Conservation (phyloP, 306 rosid species). For the Mucuna pruriens region DNA sequence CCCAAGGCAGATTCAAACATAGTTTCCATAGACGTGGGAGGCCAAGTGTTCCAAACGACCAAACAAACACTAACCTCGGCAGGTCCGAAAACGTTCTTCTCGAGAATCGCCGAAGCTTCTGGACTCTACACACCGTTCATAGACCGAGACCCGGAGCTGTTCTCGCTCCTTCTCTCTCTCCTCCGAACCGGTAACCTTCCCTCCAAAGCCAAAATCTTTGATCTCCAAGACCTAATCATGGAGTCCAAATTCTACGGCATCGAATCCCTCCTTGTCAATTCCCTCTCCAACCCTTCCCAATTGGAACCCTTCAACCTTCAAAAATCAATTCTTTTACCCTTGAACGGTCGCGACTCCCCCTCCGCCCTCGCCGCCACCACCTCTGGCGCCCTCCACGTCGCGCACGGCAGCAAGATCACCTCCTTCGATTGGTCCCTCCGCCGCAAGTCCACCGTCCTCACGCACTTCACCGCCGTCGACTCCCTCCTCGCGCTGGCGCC, state of each 20-base stretch:
- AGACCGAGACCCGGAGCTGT: slow-evolving; percentile 90
- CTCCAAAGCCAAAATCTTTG: slow-evolving; percentile 73
- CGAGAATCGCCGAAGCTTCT: slow-evolving; percentile 48
- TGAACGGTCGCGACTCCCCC: slow-evolving; percentile 82
- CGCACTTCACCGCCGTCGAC: slow-evolving; percentile 86
- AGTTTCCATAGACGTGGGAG: slow-evolving; percentile 82
- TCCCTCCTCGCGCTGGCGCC: slow-evolving; percentile 79
- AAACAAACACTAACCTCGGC: slow-evolving; percentile 78
- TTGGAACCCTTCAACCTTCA: slow-evolving; percentile 89
- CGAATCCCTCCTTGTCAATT: slow-evolving; percentile 62
- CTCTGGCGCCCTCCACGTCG: slow-evolving; percentile 77
- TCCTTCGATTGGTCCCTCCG: slow-evolving; percentile 91
- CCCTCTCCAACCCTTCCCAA: slow-evolving; percentile 76
- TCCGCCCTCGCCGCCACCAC: slow-evolving; percentile 73
- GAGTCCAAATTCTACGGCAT: slow-evolving; percentile 86
- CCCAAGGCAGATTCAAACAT: slow-evolving; percentile 55
- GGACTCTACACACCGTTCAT: slow-evolving; percentile 49
- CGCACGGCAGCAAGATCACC: slow-evolving; percentile 92
- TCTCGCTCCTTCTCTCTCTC: slow-evolving; percentile 83
- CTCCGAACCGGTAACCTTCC: slow-evolving; percentile 92
- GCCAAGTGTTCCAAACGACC: slow-evolving; percentile 86
- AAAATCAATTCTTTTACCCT: slow-evolving; percentile 57
- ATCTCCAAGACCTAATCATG: slow-evolving; percentile 71
- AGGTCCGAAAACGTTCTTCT: slow-evolving; percentile 64
- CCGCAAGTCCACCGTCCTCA: slow-evolving; percentile 74